Percentiles rank a stretch among this genome's conserved stretches.
These are phyloP conservation scores for Endocalyx cinctus DNA, from an alignment of 2,329 filamentous ascomycete species.

Conservation along the genomic window DNA sequence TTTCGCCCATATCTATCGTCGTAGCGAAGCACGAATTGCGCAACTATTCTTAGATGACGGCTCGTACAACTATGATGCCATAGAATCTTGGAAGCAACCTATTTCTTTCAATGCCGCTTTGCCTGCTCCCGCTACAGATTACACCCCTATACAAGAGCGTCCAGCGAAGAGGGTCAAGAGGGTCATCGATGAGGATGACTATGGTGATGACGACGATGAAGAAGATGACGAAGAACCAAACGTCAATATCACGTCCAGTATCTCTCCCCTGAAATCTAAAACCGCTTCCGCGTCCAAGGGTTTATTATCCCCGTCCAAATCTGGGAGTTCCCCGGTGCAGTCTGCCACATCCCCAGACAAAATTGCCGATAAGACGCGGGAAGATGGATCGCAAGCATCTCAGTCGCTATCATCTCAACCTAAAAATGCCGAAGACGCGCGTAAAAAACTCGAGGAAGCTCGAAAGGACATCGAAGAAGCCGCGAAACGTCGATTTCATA, in stretches of 20 bases:
- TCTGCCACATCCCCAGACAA: slow-evolving; percentile 59
- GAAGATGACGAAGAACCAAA: slow-evolving; percentile 58
- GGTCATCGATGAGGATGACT: slow-evolving; percentile 79
- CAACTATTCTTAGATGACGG: slow-evolving; percentile 64
- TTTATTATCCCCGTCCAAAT: slow-evolving; percentile 66
- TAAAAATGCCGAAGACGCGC: slow-evolving; percentile 78
- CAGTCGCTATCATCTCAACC: slow-evolving; percentile 35
- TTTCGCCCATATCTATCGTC: slow-evolving; percentile 74
- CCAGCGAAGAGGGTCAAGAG: slow-evolving; percentile 71
- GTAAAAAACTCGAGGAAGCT: slow-evolving; percentile 88
- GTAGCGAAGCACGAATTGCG: slow-evolving; percentile 71
- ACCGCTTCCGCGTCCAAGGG: slow-evolving; percentile 46
- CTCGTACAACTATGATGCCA: slow-evolving; percentile 45
- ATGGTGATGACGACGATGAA: slow-evolving; percentile 78
- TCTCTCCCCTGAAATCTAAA: slow-evolving; percentile 49
- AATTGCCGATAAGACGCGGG: slow-evolving; percentile 49
- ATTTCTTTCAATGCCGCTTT: slow-evolving; percentile 33
- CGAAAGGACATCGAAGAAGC: slow-evolving; percentile 87
- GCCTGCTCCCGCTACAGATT: slow-evolving; percentile 54
- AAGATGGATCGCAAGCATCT: slow-evolving; percentile 39
- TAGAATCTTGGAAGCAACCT: slow-evolving; percentile 50
- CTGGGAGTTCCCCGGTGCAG: slow-evolving; percentile 61
- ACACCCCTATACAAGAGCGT: slow-evolving; percentile 54
- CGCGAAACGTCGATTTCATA: slow-evolving; percentile 86
- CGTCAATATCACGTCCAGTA: slow-evolving; percentile 41